phyloP scores from a whole-genome alignment of 108 stramenopile species.

The Fragilariopsis cylindrus region DNA sequence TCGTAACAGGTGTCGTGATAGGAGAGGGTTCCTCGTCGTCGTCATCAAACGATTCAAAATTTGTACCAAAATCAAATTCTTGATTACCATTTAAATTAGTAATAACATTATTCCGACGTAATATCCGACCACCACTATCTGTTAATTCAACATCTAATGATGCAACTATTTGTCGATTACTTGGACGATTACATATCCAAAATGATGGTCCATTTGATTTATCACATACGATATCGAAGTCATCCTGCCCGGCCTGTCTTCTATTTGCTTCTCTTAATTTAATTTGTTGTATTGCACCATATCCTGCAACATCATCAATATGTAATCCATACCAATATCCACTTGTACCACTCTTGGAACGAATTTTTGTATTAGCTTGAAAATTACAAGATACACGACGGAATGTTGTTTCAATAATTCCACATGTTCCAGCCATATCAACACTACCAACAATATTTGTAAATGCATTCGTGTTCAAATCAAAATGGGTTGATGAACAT shows the following conservation, averaged over 20 bases:
- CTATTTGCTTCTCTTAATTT: neutral
- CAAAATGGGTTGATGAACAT: constrained; percentile 14
- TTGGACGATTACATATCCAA: constrained; percentile 12
- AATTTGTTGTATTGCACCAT: constrained; percentile 17
- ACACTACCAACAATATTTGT: constrained; percentile 8
- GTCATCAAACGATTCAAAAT: constrained; percentile 10
- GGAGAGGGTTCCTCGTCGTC: neutral
- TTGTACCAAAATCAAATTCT: constrained; percentile 20
- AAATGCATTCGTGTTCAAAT: constrained; percentile 22
- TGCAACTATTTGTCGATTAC: neutral
- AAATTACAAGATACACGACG: constrained; percentile 17
- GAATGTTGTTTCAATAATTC: constrained; percentile 8
- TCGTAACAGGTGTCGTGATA: neutral
- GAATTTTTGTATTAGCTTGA: constrained; percentile 12
- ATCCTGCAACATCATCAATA: constrained; percentile 23
- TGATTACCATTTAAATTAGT: constrained; percentile 6
- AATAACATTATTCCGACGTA: constrained; percentile 8
- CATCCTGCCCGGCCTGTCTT: neutral
- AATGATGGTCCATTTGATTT: constrained; percentile 19
- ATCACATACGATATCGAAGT: constrained; percentile 2
- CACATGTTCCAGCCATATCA: constrained; percentile 24
- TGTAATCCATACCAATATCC: constrained; percentile 24
- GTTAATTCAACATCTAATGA: constrained; percentile 17
- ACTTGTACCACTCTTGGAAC: constrained; percentile 26
- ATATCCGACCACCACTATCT: constrained; percentile 14